Evolutionary conservation across 768 basidiomycete species (phyloP).

Genomic region (Psilocybe cubensis): DNA sequence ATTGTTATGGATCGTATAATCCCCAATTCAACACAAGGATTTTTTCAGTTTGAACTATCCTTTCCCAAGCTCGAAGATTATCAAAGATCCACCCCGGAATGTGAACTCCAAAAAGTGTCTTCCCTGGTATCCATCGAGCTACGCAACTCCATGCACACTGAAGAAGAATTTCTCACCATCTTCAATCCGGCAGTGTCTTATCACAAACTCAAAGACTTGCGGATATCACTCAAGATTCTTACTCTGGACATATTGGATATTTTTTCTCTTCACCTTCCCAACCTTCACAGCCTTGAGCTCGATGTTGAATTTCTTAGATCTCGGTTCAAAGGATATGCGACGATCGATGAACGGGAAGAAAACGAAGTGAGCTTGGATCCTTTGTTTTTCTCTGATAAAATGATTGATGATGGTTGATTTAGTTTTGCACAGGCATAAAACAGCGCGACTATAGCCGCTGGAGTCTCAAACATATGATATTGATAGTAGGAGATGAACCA

Average conservation of each 20-base stretch:
- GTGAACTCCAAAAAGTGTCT: not conserved
- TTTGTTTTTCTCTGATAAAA: no score
- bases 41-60: not conserved
- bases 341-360: not conserved
- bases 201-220: not conserved
- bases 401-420: no score
- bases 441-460: not conserved
- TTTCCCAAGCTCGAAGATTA: not conserved
- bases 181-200: not conserved
- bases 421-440: no score
- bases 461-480: not conserved
- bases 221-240: not conserved
- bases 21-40: not conserved
- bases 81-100: not conserved
- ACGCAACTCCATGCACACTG: not conserved
- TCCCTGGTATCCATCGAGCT: not conserved
- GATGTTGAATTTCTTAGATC: not conserved
- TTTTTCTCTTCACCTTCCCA: not conserved
- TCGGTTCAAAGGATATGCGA: not conserved
- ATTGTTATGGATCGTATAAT: not conserved
- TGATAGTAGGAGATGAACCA: not conserved
- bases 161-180: not conserved
- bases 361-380: no score
- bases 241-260: not conserved
- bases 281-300: not conserved